Base-by-base conservation (phyloP, 768 basidiomycete species). In the Tricholomella constricta region DNA sequence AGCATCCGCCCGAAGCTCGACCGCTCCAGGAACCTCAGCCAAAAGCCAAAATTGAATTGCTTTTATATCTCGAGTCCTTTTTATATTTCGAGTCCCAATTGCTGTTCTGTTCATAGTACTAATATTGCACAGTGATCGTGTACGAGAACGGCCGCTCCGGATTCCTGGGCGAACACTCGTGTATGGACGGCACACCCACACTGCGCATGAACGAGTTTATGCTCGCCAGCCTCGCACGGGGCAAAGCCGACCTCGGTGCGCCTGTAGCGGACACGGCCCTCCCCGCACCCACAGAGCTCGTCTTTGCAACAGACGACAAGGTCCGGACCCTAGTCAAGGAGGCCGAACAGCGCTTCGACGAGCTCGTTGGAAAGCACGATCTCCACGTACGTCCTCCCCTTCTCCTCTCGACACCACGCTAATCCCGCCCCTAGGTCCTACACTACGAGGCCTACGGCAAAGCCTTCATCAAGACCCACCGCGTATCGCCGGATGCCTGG, bases 111-210 rank as follows among this genome's bases (percentile, higher is more conserved):
- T n/a, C n/a, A n/a, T n/a, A n/a, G n/a, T n/a, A n/a, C n/a, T n/a
- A n/a, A n/a, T n/a, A n/a, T n/a, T n/a, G n/a, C n/a, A 11, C 65
- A 94, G 93, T 98, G 48, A 84, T 99, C 62, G 91, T 99, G 7
- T 96, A 91, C 65, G 92, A 94, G 54, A 94, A 94, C 61, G 97
- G 94, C 41, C 91, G 92, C 32, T 94, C 92, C 20, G 96, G 91
- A 0, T 99, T 98, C 81, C 74, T 93, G 0, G 91, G 91, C 34
- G 88, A 91, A 66, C 89, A 91, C 70, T 90, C 87, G 17, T 91
- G 88, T 62, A 85, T 89, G 88, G 95, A 98, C 64, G 96, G 96
- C 17, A 98, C 94, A 1, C 91, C 97, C 4, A 98, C 96, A 0
- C 77, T 98, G 26, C 87, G 97, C 42, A 72, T 98, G 80, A 98